phyloP scores from a whole-genome alignment of 441 rosid genomes.

The Erodium texanum region DNA sequence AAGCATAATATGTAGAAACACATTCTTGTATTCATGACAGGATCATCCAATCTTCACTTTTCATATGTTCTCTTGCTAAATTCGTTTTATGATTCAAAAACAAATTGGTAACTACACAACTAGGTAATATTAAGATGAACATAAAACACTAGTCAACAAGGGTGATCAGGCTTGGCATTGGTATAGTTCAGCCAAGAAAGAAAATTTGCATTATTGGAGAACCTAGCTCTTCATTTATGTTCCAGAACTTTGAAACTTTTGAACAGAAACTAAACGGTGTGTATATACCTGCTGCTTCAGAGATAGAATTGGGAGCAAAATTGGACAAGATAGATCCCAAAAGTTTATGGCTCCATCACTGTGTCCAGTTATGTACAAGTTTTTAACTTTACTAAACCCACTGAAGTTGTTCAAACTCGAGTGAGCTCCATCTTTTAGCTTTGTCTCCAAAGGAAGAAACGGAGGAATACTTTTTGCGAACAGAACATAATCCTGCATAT shows the following conservation, averaged over 20 bases:
- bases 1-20: slow-evolving; percentile 10
- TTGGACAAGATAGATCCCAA: slow-evolving; percentile 76
- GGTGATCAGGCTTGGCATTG: not conserved
- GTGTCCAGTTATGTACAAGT: slow-evolving; percentile 79
- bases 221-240: not conserved
- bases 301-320: slow-evolving; percentile 50
- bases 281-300: slow-evolving; percentile 66
- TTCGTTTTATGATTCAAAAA: not conserved
- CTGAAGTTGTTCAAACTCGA: slow-evolving; percentile 32
- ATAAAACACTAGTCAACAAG: not conserved
- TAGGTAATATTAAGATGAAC: not conserved
- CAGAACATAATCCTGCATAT: slow-evolving; percentile 46
- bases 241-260: not conserved
- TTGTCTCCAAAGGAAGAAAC: slow-evolving; percentile 49
- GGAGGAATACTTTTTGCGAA: slow-evolving; percentile 41
- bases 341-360: slow-evolving; percentile 68
- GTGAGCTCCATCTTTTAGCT: slow-evolving; percentile 44
- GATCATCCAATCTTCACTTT: not conserved
- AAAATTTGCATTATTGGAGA: not conserved
- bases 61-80: not conserved
- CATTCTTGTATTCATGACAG: not conserved
- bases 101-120: not conserved
- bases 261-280: not conserved
- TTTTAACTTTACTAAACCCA: slow-evolving; percentile 69
- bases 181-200: not conserved